These are phyloP conservation scores for Mariannaea sp. DNA, from an alignment of 2,329 filamentous ascomycete genomes.

Conservation along the genomic window DNA sequence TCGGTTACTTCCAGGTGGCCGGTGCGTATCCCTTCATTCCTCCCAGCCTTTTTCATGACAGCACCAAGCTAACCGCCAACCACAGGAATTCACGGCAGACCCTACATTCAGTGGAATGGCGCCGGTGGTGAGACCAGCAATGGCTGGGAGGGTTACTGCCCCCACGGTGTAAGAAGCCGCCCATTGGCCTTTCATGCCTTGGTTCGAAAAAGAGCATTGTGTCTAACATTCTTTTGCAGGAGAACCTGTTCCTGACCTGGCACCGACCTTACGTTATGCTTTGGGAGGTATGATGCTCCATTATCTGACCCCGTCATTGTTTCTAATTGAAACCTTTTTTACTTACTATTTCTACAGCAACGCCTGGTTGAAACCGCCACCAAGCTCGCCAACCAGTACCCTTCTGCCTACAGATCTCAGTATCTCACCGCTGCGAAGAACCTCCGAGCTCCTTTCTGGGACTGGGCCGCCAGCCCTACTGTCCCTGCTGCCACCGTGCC, in stretches of 20 bases:
- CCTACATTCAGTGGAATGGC: conserved; percentile 49
- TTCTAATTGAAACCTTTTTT: background rate
- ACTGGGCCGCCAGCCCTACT: conserved; percentile 51
- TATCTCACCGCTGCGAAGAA: conserved; percentile 53
- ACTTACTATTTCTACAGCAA: background rate
- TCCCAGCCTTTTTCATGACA: background rate
- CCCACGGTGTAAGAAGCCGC: conserved; percentile 47
- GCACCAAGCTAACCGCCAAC: background rate
- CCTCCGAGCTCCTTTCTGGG: conserved; percentile 60
- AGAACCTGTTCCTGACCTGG: conserved; percentile 57
- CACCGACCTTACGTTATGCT: conserved; percentile 60
- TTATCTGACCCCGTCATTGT: background rate
- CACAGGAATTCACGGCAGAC: conserved; percentile 49
- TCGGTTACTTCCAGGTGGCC: conserved; percentile 56
- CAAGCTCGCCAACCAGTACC: conserved; percentile 41
- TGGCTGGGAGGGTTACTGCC: conserved; percentile 51
- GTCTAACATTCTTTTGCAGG: conserved; percentile 40
- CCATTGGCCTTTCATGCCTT: background rate
- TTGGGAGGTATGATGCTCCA: conserved; percentile 51
- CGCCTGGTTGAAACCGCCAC: conserved; percentile 5
- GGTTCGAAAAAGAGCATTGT: background rate
- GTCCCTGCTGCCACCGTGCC: conserved; percentile 50
- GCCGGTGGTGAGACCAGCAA: conserved; percentile 40
- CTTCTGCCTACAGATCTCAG: conserved; percentile 34
- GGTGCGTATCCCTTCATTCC: conserved; percentile 41